phyloP scores from a whole-genome alignment of 805 yeast genomes.

The Saccharomycopsis babjevae region DNA sequence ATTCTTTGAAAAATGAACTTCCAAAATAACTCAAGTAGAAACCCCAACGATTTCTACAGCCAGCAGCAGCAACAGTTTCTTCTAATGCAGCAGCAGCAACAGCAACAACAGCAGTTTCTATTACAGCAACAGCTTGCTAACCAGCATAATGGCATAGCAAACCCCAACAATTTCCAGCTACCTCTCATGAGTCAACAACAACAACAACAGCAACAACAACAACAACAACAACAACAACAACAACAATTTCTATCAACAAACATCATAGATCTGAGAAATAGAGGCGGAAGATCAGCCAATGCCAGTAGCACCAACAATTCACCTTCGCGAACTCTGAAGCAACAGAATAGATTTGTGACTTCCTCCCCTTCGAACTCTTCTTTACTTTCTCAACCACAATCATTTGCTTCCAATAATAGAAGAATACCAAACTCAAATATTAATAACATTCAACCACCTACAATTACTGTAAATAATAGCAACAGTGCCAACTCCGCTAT shows the following conservation, averaged over 20 bases:
- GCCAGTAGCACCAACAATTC: background rate
- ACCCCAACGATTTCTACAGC: background rate
- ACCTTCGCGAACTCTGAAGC: background rate
- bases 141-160: background rate
- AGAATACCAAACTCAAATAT: background rate
- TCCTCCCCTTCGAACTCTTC: background rate
- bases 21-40: background rate
- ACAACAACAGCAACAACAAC: background rate
- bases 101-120: background rate
- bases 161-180: background rate
- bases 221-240: background rate
- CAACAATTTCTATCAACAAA: background rate
- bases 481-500: background rate
- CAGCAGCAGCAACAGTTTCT: slow-evolving; percentile 1
- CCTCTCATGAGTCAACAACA: background rate
- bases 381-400: background rate
- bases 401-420: background rate
- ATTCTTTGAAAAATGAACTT: background rate
- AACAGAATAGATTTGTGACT: background rate
- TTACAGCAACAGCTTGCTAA: background rate
- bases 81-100: slow-evolving; percentile 2
- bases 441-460: background rate
- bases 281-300: background rate
- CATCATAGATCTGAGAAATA: background rate
- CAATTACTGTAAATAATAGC: background rate